A percentile compares a stretch with the other conserved stretches of the same genome.
phyloP scores from a whole-genome alignment of 441 rosid species.

The Syzygium malaccense region DNA sequence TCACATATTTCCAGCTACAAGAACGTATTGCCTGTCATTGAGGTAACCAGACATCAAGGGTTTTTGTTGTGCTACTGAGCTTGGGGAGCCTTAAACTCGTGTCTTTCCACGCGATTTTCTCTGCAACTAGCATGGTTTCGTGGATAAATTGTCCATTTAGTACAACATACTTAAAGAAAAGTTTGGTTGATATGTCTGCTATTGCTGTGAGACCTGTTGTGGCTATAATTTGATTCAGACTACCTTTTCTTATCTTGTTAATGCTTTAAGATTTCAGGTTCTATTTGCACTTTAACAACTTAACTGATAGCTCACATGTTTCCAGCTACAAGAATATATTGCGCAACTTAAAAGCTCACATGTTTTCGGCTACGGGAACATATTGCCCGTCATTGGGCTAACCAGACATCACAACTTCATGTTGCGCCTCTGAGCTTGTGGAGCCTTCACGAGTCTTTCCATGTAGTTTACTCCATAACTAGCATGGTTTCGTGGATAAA shows the following conservation, averaged over 20 bases:
- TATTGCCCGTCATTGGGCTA: not conserved
- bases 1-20: not conserved
- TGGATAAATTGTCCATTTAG: not conserved
- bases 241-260: not conserved
- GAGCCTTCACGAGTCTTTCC: not conserved
- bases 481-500: not conserved
- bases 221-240: not conserved
- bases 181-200: not conserved
- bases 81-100: not conserved
- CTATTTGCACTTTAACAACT: not conserved
- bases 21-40: not conserved
- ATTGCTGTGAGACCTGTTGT: not conserved
- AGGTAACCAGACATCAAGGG: not conserved
- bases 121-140: not conserved
- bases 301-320: not conserved
- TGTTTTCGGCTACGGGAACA: not conserved
- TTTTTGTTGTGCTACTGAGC: not conserved
- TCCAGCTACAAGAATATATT: not conserved
- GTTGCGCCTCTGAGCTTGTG: not conserved
- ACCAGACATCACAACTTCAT: not conserved
- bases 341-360: not conserved
- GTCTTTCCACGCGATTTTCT: not conserved
- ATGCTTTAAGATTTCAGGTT: not conserved
- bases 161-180: not conserved
- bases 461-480: not conserved